A percentile compares a stretch with the other conserved stretches of the same genome.
Evolutionary conservation across 2,329 filamentous ascomycete genomes (phyloP).

Genomic region (Xylariaceae sp.): DNA sequence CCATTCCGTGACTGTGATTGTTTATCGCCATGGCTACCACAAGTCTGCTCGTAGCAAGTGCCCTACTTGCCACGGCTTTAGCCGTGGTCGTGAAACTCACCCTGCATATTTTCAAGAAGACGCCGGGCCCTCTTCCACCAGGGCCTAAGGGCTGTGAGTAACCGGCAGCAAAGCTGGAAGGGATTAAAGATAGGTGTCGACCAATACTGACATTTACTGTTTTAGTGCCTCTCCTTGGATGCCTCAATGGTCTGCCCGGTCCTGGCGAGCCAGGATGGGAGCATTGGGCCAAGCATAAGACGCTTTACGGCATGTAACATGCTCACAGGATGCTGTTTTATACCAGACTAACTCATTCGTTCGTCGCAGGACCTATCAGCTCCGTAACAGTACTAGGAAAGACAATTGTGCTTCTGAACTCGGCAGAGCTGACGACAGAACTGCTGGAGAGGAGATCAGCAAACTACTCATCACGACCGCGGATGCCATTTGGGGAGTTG

Average conservation of each 20-base stretch:
- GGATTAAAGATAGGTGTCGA: too few relatives aligned
- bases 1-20: too few relatives aligned
- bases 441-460: slow-evolving; percentile 35
- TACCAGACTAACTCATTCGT: neutral
- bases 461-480: slow-evolving; percentile 32
- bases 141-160: slow-evolving; percentile 38
- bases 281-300: slow-evolving; percentile 40
- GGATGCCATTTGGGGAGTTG: slow-evolving; percentile 22
- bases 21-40: too few relatives aligned
- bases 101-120: neutral
- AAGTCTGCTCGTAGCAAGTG: too few relatives aligned
- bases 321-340: neutral
- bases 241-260: slow-evolving; percentile 43
- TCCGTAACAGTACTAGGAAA: slow-evolving; percentile 38
- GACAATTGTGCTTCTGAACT: slow-evolving; percentile 39
- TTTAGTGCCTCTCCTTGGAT: slow-evolving; percentile 41
- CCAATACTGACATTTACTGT: too few relatives aligned
- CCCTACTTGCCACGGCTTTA: too few relatives aligned
- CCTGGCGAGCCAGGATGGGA: slow-evolving; percentile 33
- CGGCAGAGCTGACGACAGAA: slow-evolving; percentile 33
- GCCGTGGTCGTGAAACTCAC: too few relatives aligned
- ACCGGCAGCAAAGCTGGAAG: too few relatives aligned
- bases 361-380: slow-evolving; percentile 31
- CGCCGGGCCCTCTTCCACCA: slow-evolving; percentile 36
- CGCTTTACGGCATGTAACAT: slow-evolving; percentile 27